Evolutionary conservation across 208 protist species (phyloP).

Genomic region (Leishmania guyanensis): DNA sequence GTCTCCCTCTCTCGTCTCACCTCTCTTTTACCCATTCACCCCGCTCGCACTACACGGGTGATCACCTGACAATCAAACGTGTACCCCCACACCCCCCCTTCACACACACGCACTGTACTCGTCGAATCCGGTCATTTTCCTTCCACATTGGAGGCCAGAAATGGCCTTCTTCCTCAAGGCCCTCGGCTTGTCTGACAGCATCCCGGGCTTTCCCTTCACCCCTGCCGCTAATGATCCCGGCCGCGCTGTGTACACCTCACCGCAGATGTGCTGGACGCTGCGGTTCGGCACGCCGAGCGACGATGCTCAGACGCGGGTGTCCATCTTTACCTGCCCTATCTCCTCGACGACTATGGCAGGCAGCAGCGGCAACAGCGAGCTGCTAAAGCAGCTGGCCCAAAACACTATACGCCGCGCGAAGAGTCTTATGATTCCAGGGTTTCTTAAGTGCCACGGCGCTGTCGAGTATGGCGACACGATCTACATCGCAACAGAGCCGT

Average conservation of each 20-base stretch:
- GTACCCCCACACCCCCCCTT: too few species aligned
- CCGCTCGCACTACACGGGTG: neutral
- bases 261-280: conserved; percentile 55
- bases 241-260: conserved; percentile 24
- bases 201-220: conserved; percentile 83
- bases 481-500: conserved; percentile 86
- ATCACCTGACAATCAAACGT: too few species aligned
- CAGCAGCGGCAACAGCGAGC: conserved; percentile 10
- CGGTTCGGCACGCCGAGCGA: conserved; percentile 46
- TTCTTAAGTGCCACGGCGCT: conserved; percentile 73
- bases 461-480: conserved; percentile 70
- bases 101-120: neutral
- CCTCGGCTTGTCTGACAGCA: conserved; percentile 57
- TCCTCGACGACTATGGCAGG: neutral
- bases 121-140: neutral
- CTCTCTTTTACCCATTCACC: neutral
- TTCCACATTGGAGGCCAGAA: neutral
- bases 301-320: conserved; percentile 41
- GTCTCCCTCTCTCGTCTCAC: neutral
- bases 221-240: conserved; percentile 25
- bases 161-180: conserved; percentile 83
- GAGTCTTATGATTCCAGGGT: conserved; percentile 72
- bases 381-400: conserved; percentile 44
- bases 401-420: conserved; percentile 76
- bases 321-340: conserved; percentile 60